Percentiles rank a stretch among this genome's conserved stretches.
These are phyloP conservation scores for Suhomyces taliae DNA, from an alignment of 1,139 yeast species.

Conservation along the genomic window DNA sequence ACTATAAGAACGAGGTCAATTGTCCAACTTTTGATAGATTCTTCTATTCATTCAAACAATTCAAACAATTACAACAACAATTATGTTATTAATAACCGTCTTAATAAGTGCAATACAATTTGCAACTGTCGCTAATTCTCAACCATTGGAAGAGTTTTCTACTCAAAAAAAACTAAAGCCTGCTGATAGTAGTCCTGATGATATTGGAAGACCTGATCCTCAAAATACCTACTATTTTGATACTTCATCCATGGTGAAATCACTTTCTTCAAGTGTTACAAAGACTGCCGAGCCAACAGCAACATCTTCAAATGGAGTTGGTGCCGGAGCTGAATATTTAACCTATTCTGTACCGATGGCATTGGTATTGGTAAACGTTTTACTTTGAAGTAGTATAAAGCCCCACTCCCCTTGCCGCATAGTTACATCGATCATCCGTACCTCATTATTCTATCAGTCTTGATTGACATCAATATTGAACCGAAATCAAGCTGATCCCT, in stretches of 20 bases:
- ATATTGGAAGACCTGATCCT: neutral
- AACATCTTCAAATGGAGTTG: neutral
- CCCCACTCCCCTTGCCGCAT: too few species aligned
- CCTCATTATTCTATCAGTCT: too few species aligned
- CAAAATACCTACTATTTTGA: neutral
- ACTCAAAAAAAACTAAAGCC: neutral
- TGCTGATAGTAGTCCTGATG: neutral
- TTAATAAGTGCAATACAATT: conserved; percentile 1
- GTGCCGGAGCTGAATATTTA: neutral
- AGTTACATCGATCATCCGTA: too few species aligned
- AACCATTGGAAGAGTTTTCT: neutral
- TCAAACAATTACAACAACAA: neutral
- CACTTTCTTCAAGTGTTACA: too few species aligned
- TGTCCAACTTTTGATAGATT: neutral
- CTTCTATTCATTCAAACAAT: neutral
- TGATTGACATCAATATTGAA: too few species aligned
- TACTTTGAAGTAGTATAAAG: neutral
- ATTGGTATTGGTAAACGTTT: neutral
- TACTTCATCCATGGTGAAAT: neutral
- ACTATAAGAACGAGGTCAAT: neutral
- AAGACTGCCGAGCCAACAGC: neutral
- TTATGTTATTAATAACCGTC: conserved; percentile 3
- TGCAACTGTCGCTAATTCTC: neutral
- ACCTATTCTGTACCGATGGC: neutral
- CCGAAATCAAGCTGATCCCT: too few species aligned